Percentiles rank a stretch among this genome's conserved stretches.
Evolutionary conservation across 2,329 filamentous ascomycete genomes (phyloP).

Genomic region (Apiospora marii): DNA sequence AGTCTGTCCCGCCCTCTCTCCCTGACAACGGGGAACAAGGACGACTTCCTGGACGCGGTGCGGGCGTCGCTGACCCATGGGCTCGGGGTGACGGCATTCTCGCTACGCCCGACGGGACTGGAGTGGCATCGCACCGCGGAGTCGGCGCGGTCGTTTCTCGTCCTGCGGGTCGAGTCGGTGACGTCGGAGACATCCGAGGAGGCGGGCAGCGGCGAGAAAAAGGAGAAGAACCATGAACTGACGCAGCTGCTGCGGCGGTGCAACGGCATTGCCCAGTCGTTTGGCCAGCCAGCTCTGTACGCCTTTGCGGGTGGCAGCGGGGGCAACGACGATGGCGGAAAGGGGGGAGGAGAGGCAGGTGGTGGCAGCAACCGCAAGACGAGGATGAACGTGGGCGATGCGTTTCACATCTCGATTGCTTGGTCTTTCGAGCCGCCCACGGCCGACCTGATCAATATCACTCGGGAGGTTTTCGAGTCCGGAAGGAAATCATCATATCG

Average conservation of each 20-base stretch:
- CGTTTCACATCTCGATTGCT: slow-evolving; percentile 89
- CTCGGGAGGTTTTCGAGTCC: slow-evolving; percentile 41
- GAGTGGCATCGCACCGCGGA: slow-evolving; percentile 62
- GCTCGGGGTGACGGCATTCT: slow-evolving; percentile 50
- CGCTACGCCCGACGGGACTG: slow-evolving; percentile 48
- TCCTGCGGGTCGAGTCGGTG: slow-evolving; percentile 73
- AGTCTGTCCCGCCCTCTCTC: slow-evolving; percentile 86
- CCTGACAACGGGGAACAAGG: slow-evolving; percentile 76
- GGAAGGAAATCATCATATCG: slow-evolving; percentile 29
- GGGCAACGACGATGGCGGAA: slow-evolving; percentile 33
- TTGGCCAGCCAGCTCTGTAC: slow-evolving; percentile 78
- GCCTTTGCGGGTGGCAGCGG: slow-evolving; percentile 35
- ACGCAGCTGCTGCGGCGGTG: slow-evolving; percentile 69
- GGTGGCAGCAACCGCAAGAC: not conserved
- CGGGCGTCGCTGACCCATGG: slow-evolving; percentile 58
- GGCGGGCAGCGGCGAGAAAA: slow-evolving; percentile 25
- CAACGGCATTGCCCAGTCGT: slow-evolving; percentile 67
- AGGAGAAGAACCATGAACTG: slow-evolving; percentile 58
- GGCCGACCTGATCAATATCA: slow-evolving; percentile 49
- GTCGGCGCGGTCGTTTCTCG: slow-evolving; percentile 82
- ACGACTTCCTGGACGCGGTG: slow-evolving; percentile 74
- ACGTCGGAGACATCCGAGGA: slow-evolving; percentile 34
- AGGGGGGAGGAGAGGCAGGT: not conserved
- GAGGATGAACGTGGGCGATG: slow-evolving; percentile 45
- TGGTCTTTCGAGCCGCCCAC: slow-evolving; percentile 74